phyloP scores from a whole-genome alignment of 1,284 basidiomycete species.

The Caloboletus firmus region DNA sequence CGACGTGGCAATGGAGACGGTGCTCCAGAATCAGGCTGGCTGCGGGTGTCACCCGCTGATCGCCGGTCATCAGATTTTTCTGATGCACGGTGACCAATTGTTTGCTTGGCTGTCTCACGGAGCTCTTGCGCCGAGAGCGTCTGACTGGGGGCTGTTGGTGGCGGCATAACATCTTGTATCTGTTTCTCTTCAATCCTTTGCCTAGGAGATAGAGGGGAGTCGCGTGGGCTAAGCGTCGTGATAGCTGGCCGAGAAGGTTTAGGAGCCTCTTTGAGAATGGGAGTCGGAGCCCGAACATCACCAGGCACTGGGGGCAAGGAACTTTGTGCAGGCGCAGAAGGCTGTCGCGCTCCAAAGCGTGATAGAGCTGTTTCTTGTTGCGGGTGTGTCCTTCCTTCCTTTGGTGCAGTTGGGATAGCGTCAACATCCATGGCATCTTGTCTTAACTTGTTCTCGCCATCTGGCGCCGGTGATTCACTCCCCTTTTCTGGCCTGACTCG shows the following conservation, averaged over 20 bases:
- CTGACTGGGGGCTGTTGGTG: conserved; percentile 75
- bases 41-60: conserved; percentile 38
- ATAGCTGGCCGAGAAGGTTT: conserved; percentile 18
- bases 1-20: conserved; percentile 55
- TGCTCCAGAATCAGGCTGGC: conserved; percentile 48
- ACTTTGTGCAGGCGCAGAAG: conserved; percentile 12
- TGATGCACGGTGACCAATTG: conserved; percentile 40
- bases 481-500: conserved; percentile 59
- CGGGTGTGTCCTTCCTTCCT: conserved; percentile 23
- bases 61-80: conserved; percentile 45
- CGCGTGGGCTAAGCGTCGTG: conserved; percentile 35
- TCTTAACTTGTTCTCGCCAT: conserved; percentile 29
- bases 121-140: conserved; percentile 78
- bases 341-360: conserved; percentile 29
- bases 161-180: conserved; percentile 57
- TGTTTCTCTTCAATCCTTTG: conserved; percentile 31
- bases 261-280: conserved; percentile 21
- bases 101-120: conserved; percentile 71
- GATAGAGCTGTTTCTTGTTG: conserved; percentile 20
- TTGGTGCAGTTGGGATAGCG: conserved; percentile 15
- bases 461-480: conserved; percentile 43
- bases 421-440: conserved; percentile 46
- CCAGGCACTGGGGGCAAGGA: conserved; percentile 9
- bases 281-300: conserved; percentile 23
- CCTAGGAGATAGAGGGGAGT: conserved; percentile 45